These are phyloP conservation scores for Penicillium lagena DNA, from an alignment of 495 filamentous ascomycete species.

Conservation along the genomic window DNA sequence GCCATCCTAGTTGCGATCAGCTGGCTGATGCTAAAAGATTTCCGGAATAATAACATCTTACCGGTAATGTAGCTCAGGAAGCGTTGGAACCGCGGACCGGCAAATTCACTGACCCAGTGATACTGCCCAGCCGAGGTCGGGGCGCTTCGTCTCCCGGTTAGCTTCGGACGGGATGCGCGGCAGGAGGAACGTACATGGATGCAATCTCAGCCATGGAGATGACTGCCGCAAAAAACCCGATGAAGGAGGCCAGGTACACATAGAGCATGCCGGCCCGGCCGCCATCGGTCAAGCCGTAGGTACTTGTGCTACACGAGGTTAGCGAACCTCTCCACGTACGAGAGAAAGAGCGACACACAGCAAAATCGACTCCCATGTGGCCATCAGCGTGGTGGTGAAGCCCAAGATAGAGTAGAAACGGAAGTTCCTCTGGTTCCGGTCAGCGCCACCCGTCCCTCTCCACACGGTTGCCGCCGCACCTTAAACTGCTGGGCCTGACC, in stretches of 20 bases:
- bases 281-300: conserved; percentile 35
- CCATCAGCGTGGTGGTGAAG: conserved; percentile 41
- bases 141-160: conserved; percentile 11
- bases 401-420: conserved; percentile 40
- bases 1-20: conserved; percentile 29
- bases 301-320: conserved; percentile 18
- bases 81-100: conserved; percentile 34
- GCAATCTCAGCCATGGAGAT: conserved; percentile 42
- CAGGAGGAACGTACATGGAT: conserved; percentile 26
- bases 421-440: conserved; percentile 32
- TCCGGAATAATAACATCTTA: conserved; percentile 1
- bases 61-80: conserved; percentile 39
- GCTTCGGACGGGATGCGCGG: neutral
- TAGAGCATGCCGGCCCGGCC: conserved; percentile 43
- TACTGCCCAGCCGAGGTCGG: conserved; percentile 43
- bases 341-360: conserved; percentile 16
- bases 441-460: conserved; percentile 1
- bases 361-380: conserved; percentile 42
- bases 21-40: neutral
- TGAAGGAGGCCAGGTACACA: conserved; percentile 35
- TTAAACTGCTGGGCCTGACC: conserved; percentile 35
- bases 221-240: conserved; percentile 35
- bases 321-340: neutral
- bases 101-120: conserved; percentile 42
- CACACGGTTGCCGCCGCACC: conserved; percentile 11